Percentiles rank a stretch among this genome's conserved stretches.
Conservation (phyloP, 306 rosid genomes). For the Gynostemma pentaphyllum region DNA sequence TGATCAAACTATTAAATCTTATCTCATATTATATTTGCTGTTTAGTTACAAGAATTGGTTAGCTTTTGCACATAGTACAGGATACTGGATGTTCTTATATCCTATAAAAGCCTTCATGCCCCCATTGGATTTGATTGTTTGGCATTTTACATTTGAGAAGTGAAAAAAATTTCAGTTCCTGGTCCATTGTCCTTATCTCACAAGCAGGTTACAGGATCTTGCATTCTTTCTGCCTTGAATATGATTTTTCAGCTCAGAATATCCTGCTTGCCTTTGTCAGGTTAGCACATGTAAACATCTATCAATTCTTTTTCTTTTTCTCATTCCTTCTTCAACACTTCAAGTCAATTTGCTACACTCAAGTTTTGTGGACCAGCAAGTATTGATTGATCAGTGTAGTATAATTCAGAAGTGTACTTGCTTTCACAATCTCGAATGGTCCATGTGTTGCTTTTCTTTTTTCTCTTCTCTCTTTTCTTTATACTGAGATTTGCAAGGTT, state of each 20-base stretch:
- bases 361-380: neutral
- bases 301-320: neutral
- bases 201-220: neutral
- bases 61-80: neutral
- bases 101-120: neutral
- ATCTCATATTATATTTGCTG: neutral
- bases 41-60: neutral
- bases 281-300: conserved; percentile 3
- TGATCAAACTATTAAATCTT: neutral
- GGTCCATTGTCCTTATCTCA: neutral
- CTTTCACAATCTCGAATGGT: neutral
- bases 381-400: neutral
- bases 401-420: no score
- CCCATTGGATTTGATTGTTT: neutral
- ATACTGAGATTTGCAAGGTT: neutral
- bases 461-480: neutral
- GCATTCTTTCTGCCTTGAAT: neutral
- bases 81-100: neutral
- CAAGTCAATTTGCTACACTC: neutral
- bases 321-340: neutral
- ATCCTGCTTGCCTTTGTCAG: neutral
- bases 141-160: neutral
- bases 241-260: neutral
- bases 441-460: neutral
- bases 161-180: neutral